Conservation (phyloP, 306 rosid species). For the Vigna reflexopilosa region DNA sequence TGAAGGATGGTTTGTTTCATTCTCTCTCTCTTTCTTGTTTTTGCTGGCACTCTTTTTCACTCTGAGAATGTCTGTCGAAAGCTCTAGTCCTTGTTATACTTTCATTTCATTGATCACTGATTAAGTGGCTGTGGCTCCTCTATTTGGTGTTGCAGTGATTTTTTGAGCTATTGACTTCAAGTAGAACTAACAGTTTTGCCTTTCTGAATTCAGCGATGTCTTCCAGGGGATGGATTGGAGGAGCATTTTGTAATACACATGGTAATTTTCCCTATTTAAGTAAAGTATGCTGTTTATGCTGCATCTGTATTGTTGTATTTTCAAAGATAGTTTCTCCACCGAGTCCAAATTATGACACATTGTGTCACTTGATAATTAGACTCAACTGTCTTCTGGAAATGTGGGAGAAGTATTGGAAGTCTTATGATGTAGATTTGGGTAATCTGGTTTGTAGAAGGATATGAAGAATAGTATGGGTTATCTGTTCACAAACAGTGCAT, state of each 20-base stretch:
- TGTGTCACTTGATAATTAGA: slow-evolving; percentile 17
- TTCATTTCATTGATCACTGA: slow-evolving; percentile 12
- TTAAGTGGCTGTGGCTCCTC: slow-evolving; percentile 34
- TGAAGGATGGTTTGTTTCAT: neutral
- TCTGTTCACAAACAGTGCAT: neutral
- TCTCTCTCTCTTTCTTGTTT: neutral
- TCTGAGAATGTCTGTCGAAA: neutral
- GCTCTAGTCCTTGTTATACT: slow-evolving; percentile 25
- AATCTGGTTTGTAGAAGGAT: slow-evolving; percentile 3
- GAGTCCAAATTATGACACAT: slow-evolving; percentile 18
- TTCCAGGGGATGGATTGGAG: slow-evolving; percentile 82
- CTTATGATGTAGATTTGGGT: neutral
- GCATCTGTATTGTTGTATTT: slow-evolving; percentile 31
- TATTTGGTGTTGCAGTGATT: slow-evolving; percentile 17
- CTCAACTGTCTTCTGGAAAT: slow-evolving; percentile 16
- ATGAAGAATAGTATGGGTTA: neutral
- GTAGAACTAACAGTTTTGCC: slow-evolving; percentile 34
- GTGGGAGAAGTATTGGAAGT: neutral
- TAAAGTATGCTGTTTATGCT: slow-evolving; percentile 26
- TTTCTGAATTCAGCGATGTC: slow-evolving; percentile 83
- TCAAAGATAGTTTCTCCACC: neutral
- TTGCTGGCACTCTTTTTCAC: neutral
- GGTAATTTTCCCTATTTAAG: slow-evolving; percentile 54
- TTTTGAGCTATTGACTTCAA: slow-evolving; percentile 20
- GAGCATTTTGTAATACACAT: slow-evolving; percentile 87